A percentile compares a stretch with the other conserved stretches of the same genome.
Evolutionary conservation across 495 filamentous ascomycete genomes (phyloP).

Genomic region (Aspergillus olivimuriae): DNA sequence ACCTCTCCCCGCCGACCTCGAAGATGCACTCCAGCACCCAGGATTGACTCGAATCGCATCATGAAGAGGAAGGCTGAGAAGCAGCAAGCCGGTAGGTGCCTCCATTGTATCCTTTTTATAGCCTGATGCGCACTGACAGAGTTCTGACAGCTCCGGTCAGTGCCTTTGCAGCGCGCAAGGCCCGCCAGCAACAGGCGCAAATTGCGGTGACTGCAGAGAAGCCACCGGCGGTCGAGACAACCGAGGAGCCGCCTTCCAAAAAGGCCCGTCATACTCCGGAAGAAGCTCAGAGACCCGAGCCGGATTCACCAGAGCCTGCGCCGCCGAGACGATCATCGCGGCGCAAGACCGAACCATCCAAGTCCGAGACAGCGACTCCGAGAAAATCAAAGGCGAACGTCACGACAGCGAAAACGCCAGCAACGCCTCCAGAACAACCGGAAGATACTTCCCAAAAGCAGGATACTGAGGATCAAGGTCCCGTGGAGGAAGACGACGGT

Average conservation of each 20-base stretch:
- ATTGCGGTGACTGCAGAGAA: conserved; percentile 12
- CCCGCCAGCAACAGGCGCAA: conserved; percentile 37
- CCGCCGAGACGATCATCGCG: conserved; percentile 21
- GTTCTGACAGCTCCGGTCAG: conserved; percentile 31
- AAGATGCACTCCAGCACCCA: neutral
- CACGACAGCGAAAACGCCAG: too few species aligned
- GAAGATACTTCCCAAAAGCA: neutral
- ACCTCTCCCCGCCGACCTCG: too few species aligned
- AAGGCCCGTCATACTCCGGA: conserved; percentile 26
- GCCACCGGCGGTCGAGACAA: conserved; percentile 11
- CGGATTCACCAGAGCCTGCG: conserved; percentile 10
- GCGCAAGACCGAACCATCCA: conserved; percentile 14
- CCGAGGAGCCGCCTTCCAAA: conserved; percentile 32
- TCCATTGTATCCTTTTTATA: too few species aligned
- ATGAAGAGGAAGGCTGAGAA: conserved; percentile 45
- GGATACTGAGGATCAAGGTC: conserved; percentile 1
- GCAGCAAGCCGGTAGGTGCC: conserved; percentile 29
- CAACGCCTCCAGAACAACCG: conserved; percentile 4
- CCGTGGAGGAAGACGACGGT: conserved; percentile 15
- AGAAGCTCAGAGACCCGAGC: conserved; percentile 5
- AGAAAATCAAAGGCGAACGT: conserved; percentile 2
- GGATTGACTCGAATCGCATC: neutral
- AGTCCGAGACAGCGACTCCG: conserved; percentile 7
- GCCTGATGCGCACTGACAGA: conserved; percentile 3
- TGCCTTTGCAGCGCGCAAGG: conserved; percentile 42